Conservation (phyloP, 2,329 filamentous ascomycete genomes). For the Trichoderma koningiopsis region DNA sequence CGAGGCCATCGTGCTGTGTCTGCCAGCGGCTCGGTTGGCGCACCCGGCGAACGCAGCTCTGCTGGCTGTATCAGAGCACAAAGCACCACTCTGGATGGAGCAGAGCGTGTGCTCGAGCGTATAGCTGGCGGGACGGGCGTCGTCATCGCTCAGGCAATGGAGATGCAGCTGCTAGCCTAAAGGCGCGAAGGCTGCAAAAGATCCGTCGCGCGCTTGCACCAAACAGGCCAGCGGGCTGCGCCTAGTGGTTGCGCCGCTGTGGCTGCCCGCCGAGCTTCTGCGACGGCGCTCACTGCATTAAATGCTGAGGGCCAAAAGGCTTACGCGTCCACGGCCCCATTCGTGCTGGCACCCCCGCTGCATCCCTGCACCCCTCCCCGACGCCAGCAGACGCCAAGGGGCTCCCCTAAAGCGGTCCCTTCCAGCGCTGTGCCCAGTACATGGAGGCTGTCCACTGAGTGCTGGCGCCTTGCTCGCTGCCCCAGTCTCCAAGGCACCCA, state of each 20-base stretch:
- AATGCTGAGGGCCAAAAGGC: constrained; percentile 29
- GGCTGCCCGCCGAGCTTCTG: background rate
- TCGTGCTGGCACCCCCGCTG: constrained; percentile 24
- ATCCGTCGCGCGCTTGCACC: constrained; percentile 18
- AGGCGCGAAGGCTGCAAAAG: constrained; percentile 21
- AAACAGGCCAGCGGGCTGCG: constrained; percentile 15
- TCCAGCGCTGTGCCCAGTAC: background rate
- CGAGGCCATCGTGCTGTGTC: constrained; percentile 18
- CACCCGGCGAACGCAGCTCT: background rate
- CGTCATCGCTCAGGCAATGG: constrained; percentile 36
- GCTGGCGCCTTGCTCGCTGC: background rate
- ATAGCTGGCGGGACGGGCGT: constrained; percentile 30
- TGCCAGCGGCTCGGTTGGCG: constrained; percentile 21
- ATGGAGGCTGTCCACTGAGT: background rate
- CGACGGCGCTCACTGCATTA: constrained; percentile 15
- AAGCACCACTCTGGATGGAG: background rate
- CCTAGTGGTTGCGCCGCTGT: constrained; percentile 22
- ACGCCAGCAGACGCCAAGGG: constrained; percentile 7
- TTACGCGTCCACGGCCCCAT: constrained; percentile 37
- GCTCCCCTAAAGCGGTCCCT: constrained; percentile 23
- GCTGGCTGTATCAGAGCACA: background rate
- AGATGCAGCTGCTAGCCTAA: constrained; percentile 3
- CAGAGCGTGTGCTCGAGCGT: background rate
- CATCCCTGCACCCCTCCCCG: constrained; percentile 29
- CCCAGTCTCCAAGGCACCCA: constrained; percentile 34